Evolutionary conservation across 2,329 filamentous ascomycete genomes (phyloP), one percentile per base, ranked within the genome.

Genomic region (Aureobasidium sp.): DNA sequence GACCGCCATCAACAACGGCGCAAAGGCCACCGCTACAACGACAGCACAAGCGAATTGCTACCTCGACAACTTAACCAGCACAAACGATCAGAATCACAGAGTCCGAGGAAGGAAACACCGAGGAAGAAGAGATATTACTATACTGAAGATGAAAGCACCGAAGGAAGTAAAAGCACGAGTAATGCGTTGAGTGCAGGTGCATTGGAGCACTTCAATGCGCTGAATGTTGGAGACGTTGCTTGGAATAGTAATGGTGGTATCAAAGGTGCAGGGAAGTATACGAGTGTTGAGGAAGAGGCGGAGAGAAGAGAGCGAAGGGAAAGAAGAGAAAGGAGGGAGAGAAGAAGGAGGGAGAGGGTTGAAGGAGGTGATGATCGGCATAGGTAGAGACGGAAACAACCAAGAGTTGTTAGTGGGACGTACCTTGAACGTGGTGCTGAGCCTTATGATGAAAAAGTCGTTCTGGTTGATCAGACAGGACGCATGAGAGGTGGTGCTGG

Each of bases 151-250:
- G 37, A 49, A 30, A 41, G 16, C 10, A 37, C 16, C 1, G 37
- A 59, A 27, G 39, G 45, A 13, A 54, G 61, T 34, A 62, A 62
- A 39, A 42, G 44, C 30, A 70, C 68, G 25, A 71, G 67, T 55
- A 73, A 73, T 29, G 68, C 73, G 42, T 71, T 80, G 68, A 85
- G 68, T 72, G 77, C 74, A 63, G 82, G 84, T 67, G 85, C 87
- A 5, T 74, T 92, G 53, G 86, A 85, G 13, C 83, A 85, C 68
- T 73, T 92, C 50, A 82, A 90, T 67, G 79, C 83, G 3, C 10
- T 59, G 8, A 67, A 65, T 45, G 55, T 61, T 7, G 34, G 32
- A 30, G 51, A 63, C 37, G 47, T 61, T 47, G 42, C 50, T 3
- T 63, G 63, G 59, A 60, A 49, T 27, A 51, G 37, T 13, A 53